phyloP scores from a whole-genome alignment of 257 asterid genomes.

The Solanum chilense region DNA sequence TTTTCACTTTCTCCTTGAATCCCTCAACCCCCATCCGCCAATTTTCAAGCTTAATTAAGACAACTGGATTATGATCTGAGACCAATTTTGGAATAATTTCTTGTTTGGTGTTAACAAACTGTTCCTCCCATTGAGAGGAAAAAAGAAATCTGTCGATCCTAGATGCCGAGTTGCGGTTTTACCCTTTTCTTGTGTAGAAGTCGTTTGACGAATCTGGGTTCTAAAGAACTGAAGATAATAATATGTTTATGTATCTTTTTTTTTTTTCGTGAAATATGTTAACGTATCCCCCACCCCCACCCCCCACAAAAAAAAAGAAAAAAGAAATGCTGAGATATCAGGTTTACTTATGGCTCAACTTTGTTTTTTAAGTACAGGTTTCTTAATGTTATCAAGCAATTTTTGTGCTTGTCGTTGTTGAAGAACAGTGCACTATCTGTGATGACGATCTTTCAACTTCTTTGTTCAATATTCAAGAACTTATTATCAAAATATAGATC shows the following conservation, averaged over 20 bases:
- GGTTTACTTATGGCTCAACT: slow-evolving; percentile 9
- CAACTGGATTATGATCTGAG: too few species aligned
- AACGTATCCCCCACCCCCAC: not conserved
- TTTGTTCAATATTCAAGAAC: slow-evolving; percentile 45
- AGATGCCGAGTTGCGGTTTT: not conserved
- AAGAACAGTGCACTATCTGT: slow-evolving; percentile 96
- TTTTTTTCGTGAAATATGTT: not conserved
- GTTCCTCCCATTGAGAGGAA: not conserved
- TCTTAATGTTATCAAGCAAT: slow-evolving; percentile 83
- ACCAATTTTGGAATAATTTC: too few species aligned
- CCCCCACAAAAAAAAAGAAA: not conserved
- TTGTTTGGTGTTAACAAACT: not conserved
- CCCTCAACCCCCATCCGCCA: too few species aligned
- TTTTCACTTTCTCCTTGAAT: too few species aligned
- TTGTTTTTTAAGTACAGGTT: slow-evolving; percentile 40
- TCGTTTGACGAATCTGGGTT: not conserved
- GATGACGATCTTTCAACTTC: slow-evolving; percentile 91
- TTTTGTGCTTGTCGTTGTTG: slow-evolving; percentile 81
- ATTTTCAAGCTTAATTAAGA: too few species aligned
- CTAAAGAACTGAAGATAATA: not conserved
- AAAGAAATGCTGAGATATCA: slow-evolving; percentile 1
- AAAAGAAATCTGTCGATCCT: not conserved
- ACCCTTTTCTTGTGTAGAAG: not conserved
- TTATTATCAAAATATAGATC: slow-evolving; percentile 70
- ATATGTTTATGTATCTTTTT: not conserved